Evolutionary conservation across 805 yeast species (phyloP).

Genomic region (Ogataea pini): DNA sequence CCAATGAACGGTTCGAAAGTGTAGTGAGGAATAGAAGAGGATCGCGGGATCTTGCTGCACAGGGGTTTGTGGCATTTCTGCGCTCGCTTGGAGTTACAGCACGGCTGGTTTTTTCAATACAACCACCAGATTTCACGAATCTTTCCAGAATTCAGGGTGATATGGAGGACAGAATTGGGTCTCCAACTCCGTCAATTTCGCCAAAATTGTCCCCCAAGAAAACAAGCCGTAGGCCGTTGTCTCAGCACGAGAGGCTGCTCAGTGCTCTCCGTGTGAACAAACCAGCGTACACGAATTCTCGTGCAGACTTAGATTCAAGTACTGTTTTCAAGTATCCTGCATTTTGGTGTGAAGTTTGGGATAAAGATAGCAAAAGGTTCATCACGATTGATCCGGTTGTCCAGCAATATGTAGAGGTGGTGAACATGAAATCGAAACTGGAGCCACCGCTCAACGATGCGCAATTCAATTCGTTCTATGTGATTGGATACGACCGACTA

Average conservation of each 20-base stretch:
- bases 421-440: constrained; percentile 47
- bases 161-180: constrained; percentile 8
- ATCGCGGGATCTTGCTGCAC: constrained; percentile 76
- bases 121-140: constrained; percentile 82
- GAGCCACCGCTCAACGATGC: constrained; percentile 67
- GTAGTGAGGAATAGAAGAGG: constrained; percentile 56
- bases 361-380: constrained; percentile 69
- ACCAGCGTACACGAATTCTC: constrained; percentile 21
- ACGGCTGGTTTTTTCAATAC: constrained; percentile 78
- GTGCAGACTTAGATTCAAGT: constrained; percentile 9
- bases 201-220: not conserved
- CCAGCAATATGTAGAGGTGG: constrained; percentile 60
- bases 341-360: constrained; percentile 96
- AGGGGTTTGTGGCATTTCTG: constrained; percentile 78
- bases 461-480: constrained; percentile 67
- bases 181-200: constrained; percentile 1
- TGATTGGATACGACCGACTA: constrained; percentile 67
- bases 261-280: constrained; percentile 30
- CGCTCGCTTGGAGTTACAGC: constrained; percentile 72
- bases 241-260: constrained; percentile 32
- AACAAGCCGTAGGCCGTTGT: constrained; percentile 11
- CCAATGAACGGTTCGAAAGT: constrained; percentile 44
- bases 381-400: constrained; percentile 83
- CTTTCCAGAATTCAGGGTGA: constrained; percentile 17
- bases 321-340: constrained; percentile 53